A percentile compares a stretch with the other conserved stretches of the same genome.
These are phyloP conservation scores for Whalleya microplaca DNA, from an alignment of 2,329 filamentous ascomycete species.

Conservation along the genomic window DNA sequence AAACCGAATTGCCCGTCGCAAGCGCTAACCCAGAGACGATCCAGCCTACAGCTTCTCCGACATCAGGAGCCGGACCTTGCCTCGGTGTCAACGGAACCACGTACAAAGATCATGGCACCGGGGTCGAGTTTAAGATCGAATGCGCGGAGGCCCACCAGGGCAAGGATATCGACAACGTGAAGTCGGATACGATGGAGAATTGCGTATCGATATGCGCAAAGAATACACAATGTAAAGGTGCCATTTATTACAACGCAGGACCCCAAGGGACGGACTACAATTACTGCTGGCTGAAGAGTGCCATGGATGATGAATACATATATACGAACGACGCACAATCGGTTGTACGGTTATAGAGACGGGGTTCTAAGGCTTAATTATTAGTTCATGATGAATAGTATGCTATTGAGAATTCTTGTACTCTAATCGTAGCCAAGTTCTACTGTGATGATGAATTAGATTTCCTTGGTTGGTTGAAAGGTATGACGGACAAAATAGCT, in stretches of 20 bases:
- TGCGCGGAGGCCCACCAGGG: constrained; percentile 29
- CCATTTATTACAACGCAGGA: constrained; percentile 32
- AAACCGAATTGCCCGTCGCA: constrained; percentile 1
- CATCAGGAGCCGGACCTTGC: constrained; percentile 8
- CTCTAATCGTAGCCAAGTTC: too few relatives aligned
- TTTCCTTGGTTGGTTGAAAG: too few relatives aligned
- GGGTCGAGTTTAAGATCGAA: constrained; percentile 24
- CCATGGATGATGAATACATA: constrained; percentile 21
- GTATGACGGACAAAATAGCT: too few relatives aligned
- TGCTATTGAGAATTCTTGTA: too few relatives aligned
- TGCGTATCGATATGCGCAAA: constrained; percentile 30
- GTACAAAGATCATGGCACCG: constrained; percentile 27
- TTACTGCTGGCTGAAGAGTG: constrained; percentile 35
- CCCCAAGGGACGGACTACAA: constrained; percentile 35
- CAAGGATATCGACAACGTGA: constrained; percentile 27
- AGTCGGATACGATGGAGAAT: constrained; percentile 30
- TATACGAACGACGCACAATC: constrained; percentile 29
- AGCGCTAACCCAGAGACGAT: constrained; percentile 13
- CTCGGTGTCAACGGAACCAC: constrained; percentile 27
- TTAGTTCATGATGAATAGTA: too few relatives aligned
- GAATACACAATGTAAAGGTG: constrained; percentile 24
- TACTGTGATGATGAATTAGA: too few relatives aligned
- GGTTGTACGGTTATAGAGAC: constrained; percentile 22
- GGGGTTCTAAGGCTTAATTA: too few relatives aligned
- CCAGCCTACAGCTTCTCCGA: constrained; percentile 6